Conservation (phyloP, 148 eudicot species). For the Rhododendron ferrugineum region DNA sequence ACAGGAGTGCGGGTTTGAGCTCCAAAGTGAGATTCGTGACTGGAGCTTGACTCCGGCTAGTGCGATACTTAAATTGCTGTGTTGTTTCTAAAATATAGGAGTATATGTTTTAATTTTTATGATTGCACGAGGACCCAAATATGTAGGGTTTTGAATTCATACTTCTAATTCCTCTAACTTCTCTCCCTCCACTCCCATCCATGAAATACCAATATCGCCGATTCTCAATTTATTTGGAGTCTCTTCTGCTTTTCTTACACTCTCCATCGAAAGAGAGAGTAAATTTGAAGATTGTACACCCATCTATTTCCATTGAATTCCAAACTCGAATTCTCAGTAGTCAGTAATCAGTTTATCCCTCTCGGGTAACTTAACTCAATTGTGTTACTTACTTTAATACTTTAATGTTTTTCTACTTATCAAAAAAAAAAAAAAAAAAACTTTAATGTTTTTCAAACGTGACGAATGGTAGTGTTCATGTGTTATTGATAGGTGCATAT, state of each 20-base stretch:
- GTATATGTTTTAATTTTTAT: not conserved
- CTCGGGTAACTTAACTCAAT: not conserved
- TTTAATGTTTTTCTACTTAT: not conserved
- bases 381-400: not conserved
- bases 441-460: not conserved
- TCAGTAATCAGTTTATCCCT: not conserved
- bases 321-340: not conserved
- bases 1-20: not conserved
- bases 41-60: not conserved
- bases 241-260: not conserved
- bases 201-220: not conserved
- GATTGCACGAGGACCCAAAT: not conserved
- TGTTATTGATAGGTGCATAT: not conserved
- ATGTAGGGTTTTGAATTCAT: not conserved
- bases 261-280: not conserved
- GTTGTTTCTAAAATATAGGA: not conserved
- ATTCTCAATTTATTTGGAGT: not conserved
- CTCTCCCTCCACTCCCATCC: not conserved
- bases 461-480: not conserved
- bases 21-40: not conserved
- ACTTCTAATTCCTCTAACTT: not conserved
- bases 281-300: not conserved
- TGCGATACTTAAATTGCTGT: not conserved
- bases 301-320: not conserved
- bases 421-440: too few species aligned